Evolutionary conservation across 352 stramenopile species (phyloP).

Genomic region (Discostella stelligera): DNA sequence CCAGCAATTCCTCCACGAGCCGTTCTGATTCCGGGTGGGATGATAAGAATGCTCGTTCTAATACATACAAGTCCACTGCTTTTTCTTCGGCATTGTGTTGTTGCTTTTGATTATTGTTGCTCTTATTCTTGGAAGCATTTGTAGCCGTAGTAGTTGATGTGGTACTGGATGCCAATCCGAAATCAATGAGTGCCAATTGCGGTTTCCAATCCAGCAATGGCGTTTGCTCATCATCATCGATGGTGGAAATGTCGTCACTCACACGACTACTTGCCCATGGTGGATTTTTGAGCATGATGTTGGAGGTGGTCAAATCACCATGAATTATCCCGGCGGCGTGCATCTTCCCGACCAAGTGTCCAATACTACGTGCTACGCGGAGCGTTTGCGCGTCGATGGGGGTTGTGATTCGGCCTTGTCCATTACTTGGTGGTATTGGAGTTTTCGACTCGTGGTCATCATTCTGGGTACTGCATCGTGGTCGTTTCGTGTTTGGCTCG

Average conservation of each 20-base stretch:
- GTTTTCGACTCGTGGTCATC: neutral
- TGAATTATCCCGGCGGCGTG: conserved; percentile 91
- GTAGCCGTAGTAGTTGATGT: conserved; percentile 8
- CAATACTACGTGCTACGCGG: conserved; percentile 85
- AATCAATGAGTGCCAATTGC: conserved; percentile 71
- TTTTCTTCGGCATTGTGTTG: conserved; percentile 69
- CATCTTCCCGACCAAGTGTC: conserved; percentile 88
- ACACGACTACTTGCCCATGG: neutral
- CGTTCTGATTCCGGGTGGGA: conserved; percentile 69
- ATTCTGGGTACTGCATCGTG: neutral
- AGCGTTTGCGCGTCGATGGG: conserved; percentile 57
- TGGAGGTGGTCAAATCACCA: conserved; percentile 91
- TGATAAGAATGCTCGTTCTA: conserved; percentile 74
- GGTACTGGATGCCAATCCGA: conserved; percentile 71
- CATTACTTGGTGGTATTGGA: conserved; percentile 2
- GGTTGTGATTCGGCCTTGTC: conserved; percentile 33
- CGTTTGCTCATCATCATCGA: conserved; percentile 12
- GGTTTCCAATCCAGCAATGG: neutral
- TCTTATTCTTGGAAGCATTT: neutral
- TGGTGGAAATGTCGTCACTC: neutral
- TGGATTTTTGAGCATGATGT: conserved; percentile 88
- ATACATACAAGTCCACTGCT: conserved; percentile 79
- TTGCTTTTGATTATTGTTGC: conserved; percentile 34
- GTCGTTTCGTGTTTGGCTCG: conserved; percentile 15
- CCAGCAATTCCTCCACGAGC: conserved; percentile 60